phyloP scores from a whole-genome alignment of 73 alveolate genomes.

The Strombidium stylifer region DNA sequence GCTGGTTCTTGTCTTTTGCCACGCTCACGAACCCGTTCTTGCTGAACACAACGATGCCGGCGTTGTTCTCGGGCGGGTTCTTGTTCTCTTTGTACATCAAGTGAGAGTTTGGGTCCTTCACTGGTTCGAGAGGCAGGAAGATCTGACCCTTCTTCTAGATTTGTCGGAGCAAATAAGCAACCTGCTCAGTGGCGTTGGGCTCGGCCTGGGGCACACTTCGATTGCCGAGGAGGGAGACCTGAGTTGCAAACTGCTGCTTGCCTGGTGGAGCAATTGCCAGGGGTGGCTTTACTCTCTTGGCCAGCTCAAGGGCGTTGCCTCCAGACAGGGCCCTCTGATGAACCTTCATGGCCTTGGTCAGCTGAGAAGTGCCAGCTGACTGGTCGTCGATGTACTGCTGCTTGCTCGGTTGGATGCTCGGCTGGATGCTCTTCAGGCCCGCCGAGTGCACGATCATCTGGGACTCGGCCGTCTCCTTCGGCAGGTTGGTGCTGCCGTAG shows the following conservation, averaged over 20 bases:
- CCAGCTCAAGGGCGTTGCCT: neutral
- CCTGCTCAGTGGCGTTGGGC: conserved; percentile 47
- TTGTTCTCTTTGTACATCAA: conserved; percentile 31
- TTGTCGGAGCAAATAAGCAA: conserved; percentile 25
- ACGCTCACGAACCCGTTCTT: conserved; percentile 62
- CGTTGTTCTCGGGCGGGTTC: conserved; percentile 53
- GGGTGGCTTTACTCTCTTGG: conserved; percentile 3
- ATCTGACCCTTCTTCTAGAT: conserved; percentile 47
- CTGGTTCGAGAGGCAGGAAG: conserved; percentile 54
- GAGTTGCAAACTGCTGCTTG: too few relatives aligned
- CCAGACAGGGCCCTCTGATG: neutral
- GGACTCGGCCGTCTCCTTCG: too few relatives aligned
- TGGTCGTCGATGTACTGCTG: too few relatives aligned
- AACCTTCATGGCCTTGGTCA: neutral
- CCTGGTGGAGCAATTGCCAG: conserved; percentile 8
- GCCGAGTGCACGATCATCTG: too few relatives aligned
- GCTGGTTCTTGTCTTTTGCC: conserved; percentile 45
- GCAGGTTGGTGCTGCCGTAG: too few relatives aligned
- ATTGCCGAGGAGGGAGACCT: neutral
- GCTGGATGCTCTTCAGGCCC: too few relatives aligned
- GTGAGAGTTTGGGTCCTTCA: conserved; percentile 17
- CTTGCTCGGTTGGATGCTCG: too few relatives aligned
- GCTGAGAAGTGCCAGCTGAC: too few relatives aligned
- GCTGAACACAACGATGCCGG: conserved; percentile 51
- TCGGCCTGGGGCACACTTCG: neutral